Base-by-base conservation (phyloP, 2,329 filamentous ascomycete genomes). In the Colletotrichum lindemuthianum region DNA sequence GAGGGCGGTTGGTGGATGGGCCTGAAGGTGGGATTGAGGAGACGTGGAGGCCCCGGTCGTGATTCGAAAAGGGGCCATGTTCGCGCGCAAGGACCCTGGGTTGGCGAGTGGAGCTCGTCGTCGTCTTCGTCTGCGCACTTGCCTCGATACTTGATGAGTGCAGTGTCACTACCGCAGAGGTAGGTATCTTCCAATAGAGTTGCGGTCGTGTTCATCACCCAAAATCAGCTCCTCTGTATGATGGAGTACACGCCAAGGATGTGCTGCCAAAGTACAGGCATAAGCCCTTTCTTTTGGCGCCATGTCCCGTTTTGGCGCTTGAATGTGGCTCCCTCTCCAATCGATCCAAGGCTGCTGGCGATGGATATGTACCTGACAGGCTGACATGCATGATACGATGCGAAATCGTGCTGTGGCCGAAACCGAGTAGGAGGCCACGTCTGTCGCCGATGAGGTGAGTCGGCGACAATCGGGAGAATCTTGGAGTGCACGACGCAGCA, bases 61-160 rank as follows among this genome's bases (percentile, higher is more conserved):
- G 54, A 52, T 60, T 55, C 60, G 49, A 48, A 68, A 65, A 60
- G 57, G 65, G 66, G 64, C 58, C 63, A 53, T 65, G 63, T 40
- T 57, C 52, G 34, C 45, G 49, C 50, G 47, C 52, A 59, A 57
- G 55, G 54, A 59, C 50, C 60, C 51, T 56, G 45, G 48, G 43
- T 41, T 56, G 43, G 43, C 24, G 34, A 16, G 60, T 64, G 64
- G 64, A 50, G 51, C 39, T 24, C 24, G 24, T 24, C 24, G 24
- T 24, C 24, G 24, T 24, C 24, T 24, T 24, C 24, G 24, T 24
- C 24, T 24, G 24, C 24, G 24, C 24, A 24, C 4, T 24, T 24
- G 24, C 24, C 24, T 24, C 24, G 24, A 24, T 24, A 24, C 24
- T 3, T 24, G 24, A 24, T 24, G 24, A 24, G 4, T 1, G 24